phyloP scores from a whole-genome alignment of 345 rosid genomes.

The Mangifera indica region DNA sequence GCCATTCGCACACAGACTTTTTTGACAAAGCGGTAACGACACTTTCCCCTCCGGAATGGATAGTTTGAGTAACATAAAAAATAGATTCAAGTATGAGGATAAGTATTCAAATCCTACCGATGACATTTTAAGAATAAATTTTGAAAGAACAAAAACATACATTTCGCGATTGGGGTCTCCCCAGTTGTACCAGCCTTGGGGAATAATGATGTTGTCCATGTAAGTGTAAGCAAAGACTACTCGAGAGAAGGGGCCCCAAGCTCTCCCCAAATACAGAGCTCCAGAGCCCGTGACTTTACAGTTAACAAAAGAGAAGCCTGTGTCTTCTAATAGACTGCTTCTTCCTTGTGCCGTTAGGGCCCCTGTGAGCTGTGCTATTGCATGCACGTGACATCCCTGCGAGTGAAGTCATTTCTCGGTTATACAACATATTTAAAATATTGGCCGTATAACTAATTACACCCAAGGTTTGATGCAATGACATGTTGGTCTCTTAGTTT shows the following conservation, averaged over 20 bases:
- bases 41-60: no score
- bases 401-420: not conserved
- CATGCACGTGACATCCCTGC: constrained; percentile 88
- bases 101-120: no score
- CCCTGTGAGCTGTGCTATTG: constrained; percentile 64
- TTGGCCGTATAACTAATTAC: no score
- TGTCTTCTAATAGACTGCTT: constrained; percentile 78
- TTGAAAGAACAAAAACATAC: constrained; percentile 30
- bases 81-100: no score
- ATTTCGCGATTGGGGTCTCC: constrained; percentile 90
- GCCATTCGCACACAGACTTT: no score
- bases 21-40: not conserved
- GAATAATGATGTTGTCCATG: constrained; percentile 91
- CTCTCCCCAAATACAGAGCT: constrained; percentile 85
- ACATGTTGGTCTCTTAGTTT: no score
- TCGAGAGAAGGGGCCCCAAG: constrained; percentile 98
- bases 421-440: no score
- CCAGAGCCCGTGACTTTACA: constrained; percentile 98
- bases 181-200: constrained; percentile 97
- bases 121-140: no score
- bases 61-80: no score
- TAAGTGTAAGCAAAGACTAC: constrained; percentile 94
- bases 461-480: no score
- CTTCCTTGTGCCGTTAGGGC: constrained; percentile 85
- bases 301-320: constrained; percentile 92